Percentiles rank a stretch among this genome's conserved stretches.
Conservation (phyloP, 345 rosid genomes). For the Linum lewisii region DNA sequence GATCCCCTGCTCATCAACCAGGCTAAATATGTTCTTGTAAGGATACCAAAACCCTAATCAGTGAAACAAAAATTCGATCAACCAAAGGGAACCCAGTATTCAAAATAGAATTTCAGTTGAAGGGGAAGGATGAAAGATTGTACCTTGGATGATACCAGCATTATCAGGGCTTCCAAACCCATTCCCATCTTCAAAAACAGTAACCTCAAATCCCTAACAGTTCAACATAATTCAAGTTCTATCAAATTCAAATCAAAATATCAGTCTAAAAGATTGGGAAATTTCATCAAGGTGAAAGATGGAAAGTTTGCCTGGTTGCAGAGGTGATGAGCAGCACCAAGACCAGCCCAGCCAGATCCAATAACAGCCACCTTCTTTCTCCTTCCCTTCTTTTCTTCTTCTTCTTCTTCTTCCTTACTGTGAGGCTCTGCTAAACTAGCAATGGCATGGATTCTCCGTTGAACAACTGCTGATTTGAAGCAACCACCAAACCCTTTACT, state of each 20-base stretch:
- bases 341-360: slow-evolving; percentile 68
- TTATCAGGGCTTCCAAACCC: slow-evolving; percentile 36
- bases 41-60: slow-evolving; percentile 52
- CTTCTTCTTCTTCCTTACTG: background rate
- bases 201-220: slow-evolving; percentile 42
- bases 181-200: slow-evolving; percentile 44
- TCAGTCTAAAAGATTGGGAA: background rate
- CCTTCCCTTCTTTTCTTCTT: slow-evolving; percentile 3
- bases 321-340: slow-evolving; percentile 57
- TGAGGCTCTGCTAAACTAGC: background rate
- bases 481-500: background rate
- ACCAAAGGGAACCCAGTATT: background rate
- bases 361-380: slow-evolving; percentile 37
- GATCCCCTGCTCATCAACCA: slow-evolving; percentile 40
- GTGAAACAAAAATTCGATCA: background rate
- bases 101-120: slow-evolving; percentile 7
- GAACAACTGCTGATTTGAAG: background rate
- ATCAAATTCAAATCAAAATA: too few relatives aligned
- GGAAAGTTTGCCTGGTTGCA: slow-evolving; percentile 30
- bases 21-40: slow-evolving; percentile 37
- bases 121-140: background rate
- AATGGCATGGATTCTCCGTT: background rate
- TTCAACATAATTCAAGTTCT: background rate
- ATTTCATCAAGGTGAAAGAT: background rate
- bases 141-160: slow-evolving; percentile 45